Evolutionary conservation across 2,329 filamentous ascomycete species (phyloP).

Genomic region (Aureobasidium sp.): DNA sequence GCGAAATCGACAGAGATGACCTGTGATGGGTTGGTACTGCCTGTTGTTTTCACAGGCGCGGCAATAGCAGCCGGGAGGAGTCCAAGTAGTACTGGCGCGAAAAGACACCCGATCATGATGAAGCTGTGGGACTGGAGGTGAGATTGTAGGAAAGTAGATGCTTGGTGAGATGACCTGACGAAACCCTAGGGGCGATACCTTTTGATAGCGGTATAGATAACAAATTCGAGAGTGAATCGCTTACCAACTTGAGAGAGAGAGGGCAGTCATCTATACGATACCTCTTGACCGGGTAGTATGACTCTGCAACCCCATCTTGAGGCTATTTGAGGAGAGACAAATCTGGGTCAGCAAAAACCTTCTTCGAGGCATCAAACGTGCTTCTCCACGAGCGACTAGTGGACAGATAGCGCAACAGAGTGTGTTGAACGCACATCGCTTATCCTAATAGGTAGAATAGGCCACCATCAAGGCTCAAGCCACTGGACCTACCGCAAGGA

Average conservation of each 20-base stretch:
- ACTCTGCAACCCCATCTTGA: background rate
- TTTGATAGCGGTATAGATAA: background rate
- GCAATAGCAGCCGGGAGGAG: background rate
- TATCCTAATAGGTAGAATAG: background rate
- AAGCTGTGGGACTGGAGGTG: background rate
- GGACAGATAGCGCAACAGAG: background rate
- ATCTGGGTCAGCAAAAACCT: slow-evolving; percentile 4
- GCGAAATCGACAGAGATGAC: slow-evolving; percentile 35
- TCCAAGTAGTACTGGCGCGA: background rate
- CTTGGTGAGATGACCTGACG: background rate
- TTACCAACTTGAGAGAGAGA: background rate
- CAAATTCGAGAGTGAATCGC: background rate
- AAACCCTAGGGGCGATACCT: background rate
- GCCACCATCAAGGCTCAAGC: background rate
- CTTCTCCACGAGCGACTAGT: background rate
- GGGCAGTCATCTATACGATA: background rate
- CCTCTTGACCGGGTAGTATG: background rate
- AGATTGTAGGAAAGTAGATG: background rate
- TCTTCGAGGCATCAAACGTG: background rate
- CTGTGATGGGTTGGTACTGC: slow-evolving; percentile 1
- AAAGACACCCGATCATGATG: background rate
- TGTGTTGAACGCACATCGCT: background rate
- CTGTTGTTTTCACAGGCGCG: slow-evolving; percentile 15
- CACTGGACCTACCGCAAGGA: background rate
- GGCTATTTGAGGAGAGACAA: slow-evolving; percentile 8